A percentile compares a stretch with the other conserved stretches of the same genome.
phyloP scores from a whole-genome alignment of 208 protist species.

The Acanthamoeba healyi region DNA sequence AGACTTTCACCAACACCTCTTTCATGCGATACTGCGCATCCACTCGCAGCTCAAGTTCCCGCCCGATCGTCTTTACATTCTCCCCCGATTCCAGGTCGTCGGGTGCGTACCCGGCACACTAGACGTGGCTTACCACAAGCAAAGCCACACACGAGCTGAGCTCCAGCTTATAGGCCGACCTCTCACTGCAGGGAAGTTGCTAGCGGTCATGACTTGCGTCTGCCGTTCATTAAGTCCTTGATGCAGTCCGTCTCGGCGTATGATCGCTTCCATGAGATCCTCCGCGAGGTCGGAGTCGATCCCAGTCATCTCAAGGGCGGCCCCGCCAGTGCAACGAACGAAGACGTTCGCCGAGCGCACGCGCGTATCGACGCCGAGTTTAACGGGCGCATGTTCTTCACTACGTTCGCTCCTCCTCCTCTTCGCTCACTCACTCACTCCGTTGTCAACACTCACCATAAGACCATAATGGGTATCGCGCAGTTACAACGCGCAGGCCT shows the following conservation, averaged over 20 bases:
- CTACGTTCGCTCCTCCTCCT: neutral
- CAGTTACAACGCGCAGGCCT: slow-evolving; percentile 21
- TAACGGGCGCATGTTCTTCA: slow-evolving; percentile 3
- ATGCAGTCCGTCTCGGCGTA: neutral
- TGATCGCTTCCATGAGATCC: neutral
- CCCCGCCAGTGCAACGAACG: neutral
- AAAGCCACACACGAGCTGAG: no score
- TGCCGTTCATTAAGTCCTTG: neutral
- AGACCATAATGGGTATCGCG: no score
- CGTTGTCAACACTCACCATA: neutral
- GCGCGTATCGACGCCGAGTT: neutral
- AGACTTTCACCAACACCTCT: neutral
- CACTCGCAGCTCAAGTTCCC: neutral
- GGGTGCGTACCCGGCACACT: neutral
- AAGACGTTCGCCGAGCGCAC: neutral
- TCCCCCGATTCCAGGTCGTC: neutral
- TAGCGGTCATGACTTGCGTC: neutral
- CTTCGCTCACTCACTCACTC: neutral
- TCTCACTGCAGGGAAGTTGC: no score
- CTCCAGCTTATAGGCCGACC: no score
- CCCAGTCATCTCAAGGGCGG: neutral
- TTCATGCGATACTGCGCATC: neutral
- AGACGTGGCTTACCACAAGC: no score
- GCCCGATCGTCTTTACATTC: neutral
- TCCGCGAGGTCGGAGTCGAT: neutral